Percentiles rank a stretch among this genome's conserved stretches.
Evolutionary conservation across 768 basidiomycete genomes (phyloP).

Genomic region (Termitomyces sp.): DNA sequence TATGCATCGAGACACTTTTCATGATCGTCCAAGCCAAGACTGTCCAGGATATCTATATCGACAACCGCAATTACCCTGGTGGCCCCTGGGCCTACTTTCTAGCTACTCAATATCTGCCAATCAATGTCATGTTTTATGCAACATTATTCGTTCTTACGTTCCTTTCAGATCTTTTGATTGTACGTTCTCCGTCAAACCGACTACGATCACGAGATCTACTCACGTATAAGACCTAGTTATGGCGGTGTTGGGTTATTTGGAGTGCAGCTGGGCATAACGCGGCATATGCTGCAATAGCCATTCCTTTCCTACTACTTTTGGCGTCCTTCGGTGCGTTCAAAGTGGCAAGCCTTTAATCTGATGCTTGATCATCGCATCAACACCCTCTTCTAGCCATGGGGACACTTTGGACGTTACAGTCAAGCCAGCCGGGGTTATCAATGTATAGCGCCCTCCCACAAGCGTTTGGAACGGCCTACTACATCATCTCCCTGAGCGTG

Average conservation of each 20-base stretch:
- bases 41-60: slow-evolving; percentile 37
- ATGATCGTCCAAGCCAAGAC: slow-evolving; percentile 17
- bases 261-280: slow-evolving; percentile 15
- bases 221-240: slow-evolving; percentile 25
- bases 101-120: slow-evolving; percentile 35
- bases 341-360: neutral
- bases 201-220: neutral
- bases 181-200: slow-evolving; percentile 15
- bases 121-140: slow-evolving; percentile 44
- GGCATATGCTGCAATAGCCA: neutral
- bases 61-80: slow-evolving; percentile 40
- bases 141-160: slow-evolving; percentile 43
- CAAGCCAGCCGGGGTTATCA: slow-evolving; percentile 26
- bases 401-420: slow-evolving; percentile 18
- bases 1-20: neutral
- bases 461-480: slow-evolving; percentile 17
- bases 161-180: slow-evolving; percentile 37
- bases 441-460: slow-evolving; percentile 26
- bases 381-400: neutral
- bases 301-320: slow-evolving; percentile 24
- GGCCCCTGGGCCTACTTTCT: slow-evolving; percentile 47
- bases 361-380: neutral
- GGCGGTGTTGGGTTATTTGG: slow-evolving; percentile 42
- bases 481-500: slow-evolving; percentile 11
- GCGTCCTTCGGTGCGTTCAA: slow-evolving; percentile 23